Conservation (phyloP, 495 filamentous ascomycete genomes). For the Darksidea phi region DNA sequence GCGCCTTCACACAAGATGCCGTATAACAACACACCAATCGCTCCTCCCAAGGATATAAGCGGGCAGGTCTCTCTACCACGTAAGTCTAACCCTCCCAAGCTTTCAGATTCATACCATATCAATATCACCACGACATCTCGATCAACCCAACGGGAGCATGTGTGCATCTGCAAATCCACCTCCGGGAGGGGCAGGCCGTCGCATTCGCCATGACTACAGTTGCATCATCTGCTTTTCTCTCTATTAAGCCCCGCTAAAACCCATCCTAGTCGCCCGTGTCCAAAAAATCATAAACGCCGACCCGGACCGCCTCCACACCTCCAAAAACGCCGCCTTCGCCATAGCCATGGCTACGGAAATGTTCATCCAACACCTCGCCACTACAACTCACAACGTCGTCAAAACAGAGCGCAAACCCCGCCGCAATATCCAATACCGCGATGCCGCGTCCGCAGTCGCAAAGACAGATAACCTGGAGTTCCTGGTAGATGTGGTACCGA, state of each 20-base stretch:
- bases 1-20: constrained; percentile 59
- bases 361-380: constrained; percentile 90
- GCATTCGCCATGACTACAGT: no score
- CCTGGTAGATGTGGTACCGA: constrained; percentile 84
- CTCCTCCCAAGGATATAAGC: constrained; percentile 74
- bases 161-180: no score
- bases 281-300: constrained; percentile 91
- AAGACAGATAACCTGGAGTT: constrained; percentile 94
- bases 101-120: neutral
- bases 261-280: constrained; percentile 71
- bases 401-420: constrained; percentile 87
- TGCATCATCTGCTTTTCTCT: no score
- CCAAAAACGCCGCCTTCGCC: constrained; percentile 91
- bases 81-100: constrained; percentile 51
- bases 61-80: constrained; percentile 82
- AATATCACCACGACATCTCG: constrained; percentile 1
- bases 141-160: no score
- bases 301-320: constrained; percentile 77
- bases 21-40: constrained; percentile 83
- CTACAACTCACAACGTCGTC: constrained; percentile 82
- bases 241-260: no score
- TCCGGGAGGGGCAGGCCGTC: no score
- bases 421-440: constrained; percentile 93
- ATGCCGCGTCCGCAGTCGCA: constrained; percentile 87
- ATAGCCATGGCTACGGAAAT: constrained; percentile 92